A percentile compares a stretch with the other conserved stretches of the same genome.
Evolutionary conservation across 768 basidiomycete species (phyloP).

Genomic region (Termitomyces heimii): DNA sequence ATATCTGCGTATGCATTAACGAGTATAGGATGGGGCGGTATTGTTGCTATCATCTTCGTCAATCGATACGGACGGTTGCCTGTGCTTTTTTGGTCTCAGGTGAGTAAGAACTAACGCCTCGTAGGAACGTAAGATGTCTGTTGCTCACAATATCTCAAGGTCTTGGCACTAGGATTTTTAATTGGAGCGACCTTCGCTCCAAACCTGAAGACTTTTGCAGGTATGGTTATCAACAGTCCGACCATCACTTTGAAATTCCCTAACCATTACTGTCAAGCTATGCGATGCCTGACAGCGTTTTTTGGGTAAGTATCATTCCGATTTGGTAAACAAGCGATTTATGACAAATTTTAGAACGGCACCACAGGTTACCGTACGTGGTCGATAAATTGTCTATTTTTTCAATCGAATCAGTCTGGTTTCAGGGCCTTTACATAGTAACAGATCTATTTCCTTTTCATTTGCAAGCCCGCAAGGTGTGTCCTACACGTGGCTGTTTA

Average conservation of each 20-base stretch:
- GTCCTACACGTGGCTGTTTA: not conserved
- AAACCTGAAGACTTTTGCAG: constrained; percentile 37
- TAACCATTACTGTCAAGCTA: constrained; percentile 15
- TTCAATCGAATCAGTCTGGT: not conserved
- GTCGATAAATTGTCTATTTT: not conserved
- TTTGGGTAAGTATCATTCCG: constrained; percentile 17
- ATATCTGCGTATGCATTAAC: not conserved
- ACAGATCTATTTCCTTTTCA: constrained; percentile 57
- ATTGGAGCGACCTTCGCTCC: constrained; percentile 50
- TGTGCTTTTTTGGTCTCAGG: constrained; percentile 54
- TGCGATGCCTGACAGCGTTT: constrained; percentile 28
- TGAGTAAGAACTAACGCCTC: constrained; percentile 12
- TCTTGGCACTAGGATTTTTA: constrained; percentile 45
- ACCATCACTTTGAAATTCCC: not conserved
- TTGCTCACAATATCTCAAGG: constrained; percentile 17
- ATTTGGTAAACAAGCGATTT: not conserved
- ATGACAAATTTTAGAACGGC: constrained; percentile 27
- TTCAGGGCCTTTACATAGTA: constrained; percentile 41
- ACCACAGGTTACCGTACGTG: constrained; percentile 42
- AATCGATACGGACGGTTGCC: constrained; percentile 54
- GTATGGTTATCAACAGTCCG: constrained; percentile 4
- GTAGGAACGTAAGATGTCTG: not conserved
- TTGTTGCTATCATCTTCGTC: constrained; percentile 44
- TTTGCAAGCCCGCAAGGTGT: constrained; percentile 46
- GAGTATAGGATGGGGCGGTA: constrained; percentile 36